A percentile compares a stretch with the other conserved stretches of the same genome.
phyloP scores from a whole-genome alignment of 495 filamentous ascomycete genomes.

The Neurospora terricola region DNA sequence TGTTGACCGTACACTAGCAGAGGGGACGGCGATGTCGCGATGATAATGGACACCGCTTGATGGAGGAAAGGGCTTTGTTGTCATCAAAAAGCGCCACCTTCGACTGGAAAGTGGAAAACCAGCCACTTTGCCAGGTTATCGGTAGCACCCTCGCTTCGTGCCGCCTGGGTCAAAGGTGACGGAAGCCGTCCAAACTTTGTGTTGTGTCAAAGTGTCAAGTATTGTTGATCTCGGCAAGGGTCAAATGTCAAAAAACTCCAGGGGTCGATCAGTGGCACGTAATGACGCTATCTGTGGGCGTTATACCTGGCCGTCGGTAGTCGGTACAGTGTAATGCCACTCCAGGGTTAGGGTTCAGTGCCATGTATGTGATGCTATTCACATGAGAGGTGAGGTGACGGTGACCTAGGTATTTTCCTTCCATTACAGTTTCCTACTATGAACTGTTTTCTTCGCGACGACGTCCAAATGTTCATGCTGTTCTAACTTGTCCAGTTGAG shows the following conservation, averaged over 20 bases:
- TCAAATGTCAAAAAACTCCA: neutral
- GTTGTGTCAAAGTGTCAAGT: neutral
- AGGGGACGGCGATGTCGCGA: neutral
- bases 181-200: neutral
- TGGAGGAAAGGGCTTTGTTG: neutral
- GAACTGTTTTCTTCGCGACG: neutral
- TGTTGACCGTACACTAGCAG: neutral
- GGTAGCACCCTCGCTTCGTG: neutral
- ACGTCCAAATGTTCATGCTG: accelerated
- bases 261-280: neutral
- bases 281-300: neutral
- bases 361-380: no score
- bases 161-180: neutral
- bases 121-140: neutral
- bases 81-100: neutral
- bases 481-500: neutral
- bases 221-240: neutral
- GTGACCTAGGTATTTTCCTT: neutral
- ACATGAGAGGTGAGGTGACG: no score
- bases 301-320: neutral
- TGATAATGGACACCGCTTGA: neutral
- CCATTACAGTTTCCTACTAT: neutral
- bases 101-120: neutral
- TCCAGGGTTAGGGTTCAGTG: neutral
- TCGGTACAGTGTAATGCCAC: neutral